phyloP scores from a whole-genome alignment of 164 flowering plant species.

The Euptelea pleiosperma region DNA sequence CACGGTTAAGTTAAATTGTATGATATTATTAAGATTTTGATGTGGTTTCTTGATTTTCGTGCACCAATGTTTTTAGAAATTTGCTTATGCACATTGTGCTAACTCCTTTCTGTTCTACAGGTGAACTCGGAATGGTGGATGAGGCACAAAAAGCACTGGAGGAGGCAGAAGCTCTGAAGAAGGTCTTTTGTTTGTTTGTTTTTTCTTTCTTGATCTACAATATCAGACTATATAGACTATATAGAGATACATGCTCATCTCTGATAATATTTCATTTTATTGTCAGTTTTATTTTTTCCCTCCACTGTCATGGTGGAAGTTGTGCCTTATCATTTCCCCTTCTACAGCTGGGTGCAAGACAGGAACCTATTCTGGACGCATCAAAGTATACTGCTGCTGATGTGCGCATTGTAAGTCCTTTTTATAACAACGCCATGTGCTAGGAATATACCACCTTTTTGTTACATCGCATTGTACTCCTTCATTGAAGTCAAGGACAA shows the following conservation, averaged over 20 bases:
- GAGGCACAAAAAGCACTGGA: conserved; percentile 96
- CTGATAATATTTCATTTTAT: too few relatives aligned
- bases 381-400: conserved; percentile 93
- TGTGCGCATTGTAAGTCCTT: conserved; percentile 91
- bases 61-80: background rate
- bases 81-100: background rate
- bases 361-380: conserved; percentile 71
- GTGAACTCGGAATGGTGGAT: conserved; percentile 97
- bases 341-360: conserved; percentile 68
- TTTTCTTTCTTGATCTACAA: background rate
- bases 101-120: conserved; percentile 27
- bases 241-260: too few relatives aligned
- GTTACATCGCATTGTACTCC: too few relatives aligned
- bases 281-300: background rate
- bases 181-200: too few relatives aligned
- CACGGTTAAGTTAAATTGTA: too few relatives aligned
- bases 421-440: conserved; percentile 1
- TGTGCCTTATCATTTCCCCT: conserved; percentile 1
- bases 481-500: background rate
- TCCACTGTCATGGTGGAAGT: background rate
- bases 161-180: conserved; percentile 96
- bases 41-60: background rate
- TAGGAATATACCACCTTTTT: too few relatives aligned
- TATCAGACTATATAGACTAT: too few relatives aligned
- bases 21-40: background rate